These are phyloP conservation scores for Phytophthora constricta DNA, from an alignment of 352 stramenopile species.

Conservation along the genomic window DNA sequence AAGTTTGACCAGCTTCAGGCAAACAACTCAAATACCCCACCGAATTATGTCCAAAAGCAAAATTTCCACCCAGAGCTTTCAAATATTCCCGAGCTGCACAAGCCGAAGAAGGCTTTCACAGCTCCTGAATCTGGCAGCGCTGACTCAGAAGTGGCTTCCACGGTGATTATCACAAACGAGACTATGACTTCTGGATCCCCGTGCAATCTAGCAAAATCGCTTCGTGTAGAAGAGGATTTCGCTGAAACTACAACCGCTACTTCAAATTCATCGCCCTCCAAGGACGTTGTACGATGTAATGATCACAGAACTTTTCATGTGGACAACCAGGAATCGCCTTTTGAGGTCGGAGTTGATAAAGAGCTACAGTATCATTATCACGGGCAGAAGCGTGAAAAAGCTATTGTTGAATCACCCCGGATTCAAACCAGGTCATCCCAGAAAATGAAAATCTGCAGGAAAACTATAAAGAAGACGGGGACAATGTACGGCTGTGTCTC, in stretches of 20 bases:
- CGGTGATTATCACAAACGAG: conserved; percentile 1
- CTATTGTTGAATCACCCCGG: too few relatives aligned
- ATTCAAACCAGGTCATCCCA: too few relatives aligned
- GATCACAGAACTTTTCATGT: too few relatives aligned
- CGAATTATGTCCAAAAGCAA: not conserved
- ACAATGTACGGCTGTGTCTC: too few relatives aligned
- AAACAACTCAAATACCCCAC: not conserved
- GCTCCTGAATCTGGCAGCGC: not conserved
- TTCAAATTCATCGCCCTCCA: too few relatives aligned
- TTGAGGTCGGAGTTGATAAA: too few relatives aligned
- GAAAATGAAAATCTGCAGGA: too few relatives aligned
- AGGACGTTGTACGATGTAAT: too few relatives aligned
- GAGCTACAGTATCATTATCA: too few relatives aligned
- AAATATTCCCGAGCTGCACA: not conserved
- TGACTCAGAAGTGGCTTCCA: not conserved
- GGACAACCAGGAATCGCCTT: too few relatives aligned
- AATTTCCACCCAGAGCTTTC: not conserved
- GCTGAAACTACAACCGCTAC: not conserved
- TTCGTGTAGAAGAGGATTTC: not conserved
- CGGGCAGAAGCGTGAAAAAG: too few relatives aligned
- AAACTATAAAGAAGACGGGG: too few relatives aligned
- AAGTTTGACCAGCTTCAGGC: not conserved
- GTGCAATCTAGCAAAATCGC: not conserved
- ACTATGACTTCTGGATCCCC: not conserved
- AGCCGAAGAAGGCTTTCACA: not conserved